Conservation (phyloP, 768 basidiomycete genomes). For the Psilocybe cyanescens region DNA sequence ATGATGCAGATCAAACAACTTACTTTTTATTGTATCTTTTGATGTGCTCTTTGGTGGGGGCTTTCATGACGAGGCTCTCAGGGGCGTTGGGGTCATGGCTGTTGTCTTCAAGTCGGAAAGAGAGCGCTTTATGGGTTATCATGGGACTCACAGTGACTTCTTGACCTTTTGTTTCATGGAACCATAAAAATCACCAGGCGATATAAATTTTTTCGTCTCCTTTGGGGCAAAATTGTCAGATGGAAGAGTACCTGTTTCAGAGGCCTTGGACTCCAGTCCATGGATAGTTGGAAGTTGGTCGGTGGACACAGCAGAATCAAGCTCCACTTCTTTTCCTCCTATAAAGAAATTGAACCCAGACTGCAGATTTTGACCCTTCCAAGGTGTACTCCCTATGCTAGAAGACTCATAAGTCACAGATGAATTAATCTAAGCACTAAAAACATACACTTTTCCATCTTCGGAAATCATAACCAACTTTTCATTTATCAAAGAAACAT, state of each 20-base stretch:
- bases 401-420: not conserved
- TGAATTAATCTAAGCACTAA: not conserved
- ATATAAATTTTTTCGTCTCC: slow-evolving; percentile 36
- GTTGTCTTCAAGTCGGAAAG: not conserved
- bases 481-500: slow-evolving; percentile 52
- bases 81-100: slow-evolving; percentile 81
- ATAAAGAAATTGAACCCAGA: slow-evolving; percentile 49
- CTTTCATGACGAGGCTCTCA: slow-evolving; percentile 86
- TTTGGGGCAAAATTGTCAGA: slow-evolving; percentile 20
- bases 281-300: slow-evolving; percentile 54
- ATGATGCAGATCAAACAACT: slow-evolving; percentile 6
- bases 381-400: slow-evolving; percentile 65
- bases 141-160: slow-evolving; percentile 50
- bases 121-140: not conserved
- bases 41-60: slow-evolving; percentile 70
- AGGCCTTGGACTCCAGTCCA: slow-evolving; percentile 4
- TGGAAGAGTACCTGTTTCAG: not conserved
- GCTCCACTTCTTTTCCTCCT: slow-evolving; percentile 63
- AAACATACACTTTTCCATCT: slow-evolving; percentile 67
- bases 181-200: slow-evolving; percentile 70
- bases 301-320: slow-evolving; percentile 53
- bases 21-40: slow-evolving; percentile 75
- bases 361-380: slow-evolving; percentile 60
- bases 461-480: slow-evolving; percentile 69
- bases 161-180: slow-evolving; percentile 38